Evolutionary conservation across 2,329 filamentous ascomycete genomes (phyloP), one percentile per base, ranked within the genome.

Genomic region (Stagonosporopsis cucurbitacearum): DNA sequence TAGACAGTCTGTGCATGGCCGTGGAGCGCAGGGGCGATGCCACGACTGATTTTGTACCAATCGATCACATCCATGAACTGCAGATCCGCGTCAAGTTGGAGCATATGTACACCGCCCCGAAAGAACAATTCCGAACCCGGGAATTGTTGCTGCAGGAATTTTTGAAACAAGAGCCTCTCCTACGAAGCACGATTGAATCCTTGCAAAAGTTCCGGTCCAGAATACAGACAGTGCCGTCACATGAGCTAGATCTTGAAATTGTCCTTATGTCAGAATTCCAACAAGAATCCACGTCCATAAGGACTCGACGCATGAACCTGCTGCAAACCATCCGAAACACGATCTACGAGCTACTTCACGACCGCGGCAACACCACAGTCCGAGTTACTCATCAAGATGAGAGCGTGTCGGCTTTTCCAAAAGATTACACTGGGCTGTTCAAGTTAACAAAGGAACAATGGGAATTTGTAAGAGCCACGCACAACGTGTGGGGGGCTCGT

Each of bases 11-110:
- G 20, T 52, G 50, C n/a, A 32, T 23, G 4, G 33, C 26, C 28
- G 43, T 35, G 42, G 40, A 35, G 22, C 48, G 25, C 33, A 11
- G 25, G 22, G 23, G 32, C 15, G 19, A 33, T 19, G 32, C 28
- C 22, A 28, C 47, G 2, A n/a, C 47, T 3, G 53, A 45, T 19
- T 39, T 66, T 2, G 37, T 43, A 11, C 65, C 60, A 17, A 37
- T 57, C 15, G 50, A 65, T 6, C 42, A 65, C 17, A 57, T 68
- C 4, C 44, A 47, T 5, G 55, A 62, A 15, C 50, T 70, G n/a
- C 65, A 70, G 36, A 45, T 70, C 19, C 63, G 68, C 6, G 17
- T 70, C 45, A 70, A 70, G 39, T 55, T 53, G 13, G 67, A 70
- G 39, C 64, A 68, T 20, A 62, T 60, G 11, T 11, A 40, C 6